These are phyloP conservation scores for Colletotrichum zoysiae DNA, from an alignment of 2,329 filamentous ascomycete genomes.

Conservation along the genomic window DNA sequence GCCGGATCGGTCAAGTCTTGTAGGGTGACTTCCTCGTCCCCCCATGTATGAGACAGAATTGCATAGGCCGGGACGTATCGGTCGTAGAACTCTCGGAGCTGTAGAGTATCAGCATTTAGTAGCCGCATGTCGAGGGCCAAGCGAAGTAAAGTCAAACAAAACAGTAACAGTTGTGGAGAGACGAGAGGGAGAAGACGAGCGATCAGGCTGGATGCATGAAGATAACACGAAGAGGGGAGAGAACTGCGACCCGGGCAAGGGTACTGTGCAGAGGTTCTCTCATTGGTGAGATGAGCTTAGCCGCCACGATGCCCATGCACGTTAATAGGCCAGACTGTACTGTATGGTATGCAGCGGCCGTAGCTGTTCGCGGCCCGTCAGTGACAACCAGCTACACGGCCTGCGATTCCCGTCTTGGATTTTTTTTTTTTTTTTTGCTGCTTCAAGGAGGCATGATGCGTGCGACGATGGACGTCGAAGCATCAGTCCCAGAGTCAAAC, in stretches of 20 bases:
- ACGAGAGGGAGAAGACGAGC: too few relatives aligned
- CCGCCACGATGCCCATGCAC: neutral
- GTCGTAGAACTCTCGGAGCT: constrained; percentile 42
- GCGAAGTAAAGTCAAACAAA: too few relatives aligned
- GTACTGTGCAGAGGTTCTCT: neutral
- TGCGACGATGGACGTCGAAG: constrained; percentile 3
- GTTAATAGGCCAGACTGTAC: neutral
- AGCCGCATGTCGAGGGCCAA: constrained; percentile 45
- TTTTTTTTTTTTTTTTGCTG: constrained; percentile 1
- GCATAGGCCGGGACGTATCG: constrained; percentile 48
- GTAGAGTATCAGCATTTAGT: constrained; percentile 43
- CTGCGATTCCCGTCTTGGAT: constrained; percentile 23
- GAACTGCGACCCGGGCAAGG: too few relatives aligned
- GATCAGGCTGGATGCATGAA: neutral
- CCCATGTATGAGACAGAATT: constrained; percentile 51
- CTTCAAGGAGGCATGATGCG: constrained; percentile 9
- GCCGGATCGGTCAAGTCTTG: constrained; percentile 26
- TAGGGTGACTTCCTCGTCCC: constrained; percentile 46
- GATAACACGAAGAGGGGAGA: neutral
- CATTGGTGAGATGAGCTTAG: neutral
- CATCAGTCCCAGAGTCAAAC: constrained; percentile 5
- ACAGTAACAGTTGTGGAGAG: neutral
- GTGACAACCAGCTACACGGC: constrained; percentile 32
- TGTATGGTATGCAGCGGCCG: neutral
- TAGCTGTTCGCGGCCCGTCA: constrained; percentile 18